phyloP scores from a whole-genome alignment of 2,329 filamentous ascomycete species.

The Cryphonectria japonica region DNA sequence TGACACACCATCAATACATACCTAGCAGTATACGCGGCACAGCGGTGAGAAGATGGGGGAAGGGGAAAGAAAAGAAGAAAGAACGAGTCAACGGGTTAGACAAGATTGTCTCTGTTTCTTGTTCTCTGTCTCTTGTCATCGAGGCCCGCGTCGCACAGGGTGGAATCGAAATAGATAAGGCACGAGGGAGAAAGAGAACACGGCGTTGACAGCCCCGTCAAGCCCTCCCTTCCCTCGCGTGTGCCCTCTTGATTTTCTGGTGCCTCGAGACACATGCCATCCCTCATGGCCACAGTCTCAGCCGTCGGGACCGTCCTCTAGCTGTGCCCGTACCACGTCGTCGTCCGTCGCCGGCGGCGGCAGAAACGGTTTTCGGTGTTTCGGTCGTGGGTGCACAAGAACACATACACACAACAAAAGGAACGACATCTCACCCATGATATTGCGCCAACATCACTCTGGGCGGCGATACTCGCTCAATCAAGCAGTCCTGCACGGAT shows the following conservation, averaged over 20 bases:
- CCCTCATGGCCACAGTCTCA: neutral
- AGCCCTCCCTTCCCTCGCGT: neutral
- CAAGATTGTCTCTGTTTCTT: neutral
- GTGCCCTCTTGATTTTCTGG: neutral
- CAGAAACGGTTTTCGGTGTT: slow-evolving; percentile 2
- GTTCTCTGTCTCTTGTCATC: neutral
- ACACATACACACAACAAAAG: neutral
- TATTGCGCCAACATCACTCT: slow-evolving; percentile 1
- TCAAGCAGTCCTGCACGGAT: neutral
- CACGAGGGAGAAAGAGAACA: neutral
- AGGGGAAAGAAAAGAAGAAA: neutral
- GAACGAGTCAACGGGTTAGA: neutral
- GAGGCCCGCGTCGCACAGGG: neutral
- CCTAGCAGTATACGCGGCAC: neutral
- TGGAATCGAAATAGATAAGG: neutral
- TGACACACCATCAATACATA: neutral
- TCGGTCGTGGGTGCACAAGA: neutral
- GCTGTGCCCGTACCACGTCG: neutral
- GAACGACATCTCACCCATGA: slow-evolving; percentile 7
- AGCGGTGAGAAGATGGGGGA: neutral
- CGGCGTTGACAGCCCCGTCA: neutral
- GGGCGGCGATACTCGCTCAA: neutral
- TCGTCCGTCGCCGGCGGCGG: neutral
- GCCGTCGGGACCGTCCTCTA: neutral
- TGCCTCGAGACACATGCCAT: neutral